Evolutionary conservation across 768 basidiomycete genomes (phyloP).

Genomic region (Leccinum aurantiacum): DNA sequence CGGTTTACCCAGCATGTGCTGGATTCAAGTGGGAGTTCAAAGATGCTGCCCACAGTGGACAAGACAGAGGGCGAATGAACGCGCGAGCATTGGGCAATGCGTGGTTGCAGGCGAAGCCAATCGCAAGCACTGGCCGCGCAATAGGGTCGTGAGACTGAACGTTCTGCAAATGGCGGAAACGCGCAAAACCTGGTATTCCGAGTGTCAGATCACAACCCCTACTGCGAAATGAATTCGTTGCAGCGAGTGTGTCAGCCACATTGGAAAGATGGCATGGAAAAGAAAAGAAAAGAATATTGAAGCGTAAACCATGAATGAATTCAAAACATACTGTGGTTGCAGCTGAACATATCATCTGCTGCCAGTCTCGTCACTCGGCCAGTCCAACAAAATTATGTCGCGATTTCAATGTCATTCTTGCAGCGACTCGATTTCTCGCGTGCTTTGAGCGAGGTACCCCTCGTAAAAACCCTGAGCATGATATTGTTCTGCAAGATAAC

Average conservation of each 20-base stretch:
- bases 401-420: constrained; percentile 46
- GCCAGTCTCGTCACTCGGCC: background rate
- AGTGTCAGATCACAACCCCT: too few relatives aligned
- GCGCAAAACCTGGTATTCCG: too few relatives aligned
- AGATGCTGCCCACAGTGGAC: background rate
- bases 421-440: constrained; percentile 60
- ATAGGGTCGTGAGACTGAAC: too few relatives aligned
- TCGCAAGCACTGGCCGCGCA: too few relatives aligned
- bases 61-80: too few relatives aligned
- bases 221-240: too few relatives aligned
- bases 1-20: background rate
- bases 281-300: background rate
- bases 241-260: too few relatives aligned
- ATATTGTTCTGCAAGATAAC: constrained; percentile 42
- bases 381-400: background rate
- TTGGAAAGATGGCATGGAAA: background rate
- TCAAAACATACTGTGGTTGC: background rate
- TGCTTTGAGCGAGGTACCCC: constrained; percentile 56
- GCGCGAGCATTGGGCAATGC: too few relatives aligned
- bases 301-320: background rate
- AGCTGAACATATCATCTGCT: background rate
- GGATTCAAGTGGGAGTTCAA: background rate
- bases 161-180: too few relatives aligned
- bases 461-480: constrained; percentile 55
- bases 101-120: too few relatives aligned